Conservation (phyloP, 345 rosid species). For the Diplotaxis tenuifolia region DNA sequence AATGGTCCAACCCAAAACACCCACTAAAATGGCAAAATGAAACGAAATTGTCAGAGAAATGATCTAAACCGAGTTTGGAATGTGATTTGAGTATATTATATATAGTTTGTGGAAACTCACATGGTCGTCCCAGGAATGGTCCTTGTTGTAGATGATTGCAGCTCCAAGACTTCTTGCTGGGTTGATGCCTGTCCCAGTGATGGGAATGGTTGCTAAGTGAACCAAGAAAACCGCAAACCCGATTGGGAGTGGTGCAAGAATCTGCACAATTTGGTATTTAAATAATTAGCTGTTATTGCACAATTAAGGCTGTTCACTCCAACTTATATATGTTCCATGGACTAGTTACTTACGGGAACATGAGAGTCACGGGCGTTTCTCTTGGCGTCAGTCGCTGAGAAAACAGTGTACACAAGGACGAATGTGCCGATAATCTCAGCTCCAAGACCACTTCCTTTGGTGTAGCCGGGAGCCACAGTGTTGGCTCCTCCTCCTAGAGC, state of each 20-base stretch:
- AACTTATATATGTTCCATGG: slow-evolving; percentile 45
- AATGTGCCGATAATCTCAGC: slow-evolving; percentile 47
- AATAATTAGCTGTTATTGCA: background rate
- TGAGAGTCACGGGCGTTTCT: slow-evolving; percentile 47
- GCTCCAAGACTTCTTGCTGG: slow-evolving; percentile 75
- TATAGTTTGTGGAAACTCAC: slow-evolving; percentile 37
- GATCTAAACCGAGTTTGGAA: background rate
- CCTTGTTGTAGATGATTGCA: slow-evolving; percentile 58
- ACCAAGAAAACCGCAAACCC: slow-evolving; percentile 74
- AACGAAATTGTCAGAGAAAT: background rate
- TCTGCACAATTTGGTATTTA: slow-evolving; percentile 36
- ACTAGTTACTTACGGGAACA: slow-evolving; percentile 43
- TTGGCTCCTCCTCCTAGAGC: slow-evolving; percentile 48
- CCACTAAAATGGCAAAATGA: slow-evolving; percentile 46
- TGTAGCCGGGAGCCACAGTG: slow-evolving; percentile 42
- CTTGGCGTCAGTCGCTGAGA: slow-evolving; percentile 51
- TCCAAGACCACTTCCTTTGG: slow-evolving; percentile 46
- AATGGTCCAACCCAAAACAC: slow-evolving; percentile 82
- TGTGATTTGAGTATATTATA: background rate
- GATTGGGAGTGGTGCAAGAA: slow-evolving; percentile 61
- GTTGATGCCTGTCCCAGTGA: slow-evolving; percentile 69
- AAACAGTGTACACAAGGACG: slow-evolving; percentile 47
- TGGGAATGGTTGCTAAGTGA: slow-evolving; percentile 66
- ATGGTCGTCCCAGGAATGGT: slow-evolving; percentile 59
- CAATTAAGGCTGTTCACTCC: background rate